phyloP scores from a whole-genome alignment of 2,329 filamentous ascomycete genomes.

The Clathrospora elynae region DNA sequence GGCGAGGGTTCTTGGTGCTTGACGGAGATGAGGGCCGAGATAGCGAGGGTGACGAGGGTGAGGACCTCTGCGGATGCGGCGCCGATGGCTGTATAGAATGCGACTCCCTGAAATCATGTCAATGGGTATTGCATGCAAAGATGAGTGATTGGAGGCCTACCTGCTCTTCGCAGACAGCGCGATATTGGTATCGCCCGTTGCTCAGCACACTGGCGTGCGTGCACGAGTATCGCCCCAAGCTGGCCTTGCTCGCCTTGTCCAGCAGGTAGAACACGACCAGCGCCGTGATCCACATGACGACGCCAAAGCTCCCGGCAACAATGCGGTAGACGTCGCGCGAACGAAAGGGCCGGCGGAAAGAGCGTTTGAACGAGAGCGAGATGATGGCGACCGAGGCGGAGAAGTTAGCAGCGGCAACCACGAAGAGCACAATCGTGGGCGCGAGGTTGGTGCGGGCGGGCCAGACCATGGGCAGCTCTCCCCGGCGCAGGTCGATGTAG shows the following conservation, averaged over 20 bases:
- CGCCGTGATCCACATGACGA: constrained; percentile 42
- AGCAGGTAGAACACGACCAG: constrained; percentile 42
- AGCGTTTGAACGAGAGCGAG: constrained; percentile 40
- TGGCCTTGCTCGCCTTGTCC: constrained; percentile 45
- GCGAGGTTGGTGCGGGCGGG: constrained; percentile 45
- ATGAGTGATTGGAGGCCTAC: constrained; percentile 18
- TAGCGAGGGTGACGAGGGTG: constrained; percentile 41
- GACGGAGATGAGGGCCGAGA: constrained; percentile 36
- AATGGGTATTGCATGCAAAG: constrained; percentile 12
- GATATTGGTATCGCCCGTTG: constrained; percentile 46
- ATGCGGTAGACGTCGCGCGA: constrained; percentile 44
- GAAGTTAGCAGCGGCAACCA: constrained; percentile 42
- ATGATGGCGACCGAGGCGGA: constrained; percentile 43
- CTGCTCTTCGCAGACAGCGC: constrained; percentile 47
- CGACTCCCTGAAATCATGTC: constrained; percentile 35
- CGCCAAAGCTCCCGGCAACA: constrained; percentile 41
- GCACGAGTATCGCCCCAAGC: constrained; percentile 45
- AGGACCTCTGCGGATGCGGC: constrained; percentile 40
- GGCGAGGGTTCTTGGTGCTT: constrained; percentile 31
- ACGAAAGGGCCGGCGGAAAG: constrained; percentile 43
- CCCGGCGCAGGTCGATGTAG: constrained; percentile 44
- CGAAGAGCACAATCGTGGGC: constrained; percentile 44
- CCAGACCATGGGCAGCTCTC: constrained; percentile 48
- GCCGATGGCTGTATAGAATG: constrained; percentile 45
- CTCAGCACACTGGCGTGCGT: constrained; percentile 41